Conservation (phyloP, 1,139 yeast genomes). For the Hemisphaericaspora xylanilytica region DNA sequence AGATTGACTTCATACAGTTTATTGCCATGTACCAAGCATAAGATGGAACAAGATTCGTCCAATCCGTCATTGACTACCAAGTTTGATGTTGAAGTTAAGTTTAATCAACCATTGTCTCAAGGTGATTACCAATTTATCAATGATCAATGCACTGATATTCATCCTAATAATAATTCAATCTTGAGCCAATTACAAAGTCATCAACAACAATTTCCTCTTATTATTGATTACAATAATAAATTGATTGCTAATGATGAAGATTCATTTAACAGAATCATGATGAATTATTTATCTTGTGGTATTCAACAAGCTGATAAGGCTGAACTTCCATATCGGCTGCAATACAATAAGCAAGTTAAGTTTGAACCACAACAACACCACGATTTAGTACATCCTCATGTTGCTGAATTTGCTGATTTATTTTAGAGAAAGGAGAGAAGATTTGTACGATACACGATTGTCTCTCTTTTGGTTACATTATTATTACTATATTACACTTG, state of each 20-base stretch:
- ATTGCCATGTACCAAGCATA: slow-evolving; percentile 23
- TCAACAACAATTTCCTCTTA: slow-evolving; percentile 34
- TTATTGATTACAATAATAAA: slow-evolving; percentile 56
- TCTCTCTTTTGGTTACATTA: too few relatives aligned
- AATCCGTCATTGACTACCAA: slow-evolving; percentile 13
- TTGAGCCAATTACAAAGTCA: slow-evolving; percentile 21
- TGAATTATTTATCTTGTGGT: slow-evolving; percentile 41
- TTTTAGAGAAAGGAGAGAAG: slow-evolving; percentile 20
- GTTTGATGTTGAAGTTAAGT: slow-evolving; percentile 26
- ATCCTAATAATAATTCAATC: slow-evolving; percentile 41
- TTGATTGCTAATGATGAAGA: slow-evolving; percentile 50
- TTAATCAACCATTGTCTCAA: slow-evolving; percentile 25
- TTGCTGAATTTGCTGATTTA: slow-evolving; percentile 49
- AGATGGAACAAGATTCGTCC: slow-evolving; percentile 9
- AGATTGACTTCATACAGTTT: slow-evolving; percentile 22
- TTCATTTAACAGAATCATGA: slow-evolving; percentile 42
- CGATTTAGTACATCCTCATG: slow-evolving; percentile 42
- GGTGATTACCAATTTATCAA: slow-evolving; percentile 35
- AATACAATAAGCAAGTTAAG: slow-evolving; percentile 1
- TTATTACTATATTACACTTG: too few relatives aligned
- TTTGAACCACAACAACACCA: slow-evolving; percentile 8
- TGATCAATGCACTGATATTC: slow-evolving; percentile 39
- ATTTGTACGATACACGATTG: too few relatives aligned
- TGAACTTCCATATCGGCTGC: slow-evolving; percentile 2
- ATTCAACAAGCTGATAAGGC: slow-evolving; percentile 26